Conservation (phyloP, 345 rosid genomes). For the Populus tremula region DNA sequence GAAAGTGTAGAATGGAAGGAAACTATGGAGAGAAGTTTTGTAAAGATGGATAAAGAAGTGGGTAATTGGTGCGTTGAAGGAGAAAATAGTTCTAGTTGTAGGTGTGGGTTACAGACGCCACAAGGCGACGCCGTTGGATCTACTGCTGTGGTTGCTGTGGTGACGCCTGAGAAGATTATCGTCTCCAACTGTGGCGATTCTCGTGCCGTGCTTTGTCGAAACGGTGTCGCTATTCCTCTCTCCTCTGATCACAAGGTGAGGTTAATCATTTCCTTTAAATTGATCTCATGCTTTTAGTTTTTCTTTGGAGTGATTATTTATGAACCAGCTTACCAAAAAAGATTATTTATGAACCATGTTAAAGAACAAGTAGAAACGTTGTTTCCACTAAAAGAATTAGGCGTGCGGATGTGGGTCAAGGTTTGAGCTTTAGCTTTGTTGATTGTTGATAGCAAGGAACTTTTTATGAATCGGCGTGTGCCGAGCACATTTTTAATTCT, state of each 20-base stretch:
- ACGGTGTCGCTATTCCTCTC: conserved; percentile 68
- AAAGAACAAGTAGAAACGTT: background rate
- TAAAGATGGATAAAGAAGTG: conserved; percentile 64
- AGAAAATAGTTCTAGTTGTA: conserved; percentile 32
- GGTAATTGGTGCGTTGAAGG: conserved; percentile 26
- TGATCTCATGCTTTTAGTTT: too few species aligned
- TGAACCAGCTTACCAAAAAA: too few species aligned
- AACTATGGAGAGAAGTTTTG: conserved; percentile 53
- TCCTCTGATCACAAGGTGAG: conserved; percentile 78
- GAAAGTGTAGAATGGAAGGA: conserved; percentile 50
- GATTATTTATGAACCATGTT: background rate
- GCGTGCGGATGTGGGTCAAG: background rate
- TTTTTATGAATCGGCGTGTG: background rate
- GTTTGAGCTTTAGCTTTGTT: background rate
- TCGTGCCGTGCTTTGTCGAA: conserved; percentile 79
- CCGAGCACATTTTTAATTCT: background rate
- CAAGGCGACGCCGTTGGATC: conserved; percentile 90
- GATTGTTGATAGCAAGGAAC: background rate
- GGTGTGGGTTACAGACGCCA: conserved; percentile 74
- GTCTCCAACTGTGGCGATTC: conserved; percentile 90
- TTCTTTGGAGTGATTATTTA: background rate
- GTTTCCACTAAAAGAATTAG: background rate
- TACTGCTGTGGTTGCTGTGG: conserved; percentile 70
- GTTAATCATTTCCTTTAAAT: background rate
- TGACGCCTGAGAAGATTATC: conserved; percentile 59